Conservation (phyloP, 345 rosid genomes). For the Cardiospermum halicacabum region DNA sequence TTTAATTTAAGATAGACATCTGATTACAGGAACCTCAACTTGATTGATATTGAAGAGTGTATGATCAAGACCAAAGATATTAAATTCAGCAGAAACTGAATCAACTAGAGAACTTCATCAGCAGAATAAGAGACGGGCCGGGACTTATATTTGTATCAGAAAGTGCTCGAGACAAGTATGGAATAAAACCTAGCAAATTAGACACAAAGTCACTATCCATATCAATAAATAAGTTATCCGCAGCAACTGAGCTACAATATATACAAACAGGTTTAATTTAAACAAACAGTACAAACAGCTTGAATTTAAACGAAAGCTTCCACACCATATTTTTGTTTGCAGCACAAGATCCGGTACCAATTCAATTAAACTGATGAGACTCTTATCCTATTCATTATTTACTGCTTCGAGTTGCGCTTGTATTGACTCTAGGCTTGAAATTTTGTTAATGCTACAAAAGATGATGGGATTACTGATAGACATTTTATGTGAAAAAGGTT, state of each 20-base stretch:
- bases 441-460: slow-evolving; percentile 59
- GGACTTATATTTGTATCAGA: background rate
- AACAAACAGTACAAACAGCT: background rate
- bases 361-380: slow-evolving; percentile 3
- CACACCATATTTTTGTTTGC: background rate
- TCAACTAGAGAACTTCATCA: background rate
- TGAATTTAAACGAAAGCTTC: background rate
- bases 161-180: no score
- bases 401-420: slow-evolving; percentile 49
- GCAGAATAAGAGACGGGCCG: background rate
- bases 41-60: no score
- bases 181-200: background rate
- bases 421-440: slow-evolving; percentile 40
- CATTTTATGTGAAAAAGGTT: no score
- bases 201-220: slow-evolving; percentile 6
- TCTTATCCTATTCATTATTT: slow-evolving; percentile 30
- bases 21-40: no score
- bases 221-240: background rate
- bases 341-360: background rate
- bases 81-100: slow-evolving; percentile 12
- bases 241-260: slow-evolving; percentile 9
- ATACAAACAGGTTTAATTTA: slow-evolving; percentile 10
- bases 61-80: background rate
- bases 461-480: background rate
- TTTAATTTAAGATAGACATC: no score